These are phyloP conservation scores for Malassezia equina DNA, from an alignment of 1,284 basidiomycete species.

Conservation along the genomic window DNA sequence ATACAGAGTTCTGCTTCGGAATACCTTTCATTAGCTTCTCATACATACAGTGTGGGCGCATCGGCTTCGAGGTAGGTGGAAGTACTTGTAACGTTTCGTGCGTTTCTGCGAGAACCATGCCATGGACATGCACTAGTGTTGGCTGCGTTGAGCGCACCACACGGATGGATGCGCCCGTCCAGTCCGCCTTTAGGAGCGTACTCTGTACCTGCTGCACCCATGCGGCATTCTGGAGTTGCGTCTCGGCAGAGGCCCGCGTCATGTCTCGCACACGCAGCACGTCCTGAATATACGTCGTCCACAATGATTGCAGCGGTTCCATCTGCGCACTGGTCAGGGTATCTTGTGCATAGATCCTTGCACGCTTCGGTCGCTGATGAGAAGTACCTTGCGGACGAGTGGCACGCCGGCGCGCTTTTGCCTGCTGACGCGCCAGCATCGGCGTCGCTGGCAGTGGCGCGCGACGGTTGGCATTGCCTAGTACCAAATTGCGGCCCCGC, in stretches of 20 bases:
- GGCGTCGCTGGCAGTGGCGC: conserved; percentile 9
- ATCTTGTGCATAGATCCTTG: not conserved
- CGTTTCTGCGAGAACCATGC: conserved; percentile 14
- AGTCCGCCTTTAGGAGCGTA: conserved; percentile 15
- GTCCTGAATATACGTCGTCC: conserved; percentile 10
- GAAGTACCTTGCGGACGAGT: not conserved
- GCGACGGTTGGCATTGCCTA: conserved; percentile 9
- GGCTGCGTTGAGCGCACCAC: conserved; percentile 17
- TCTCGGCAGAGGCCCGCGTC: not conserved
- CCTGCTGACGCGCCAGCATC: not conserved
- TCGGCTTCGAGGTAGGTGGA: not conserved
- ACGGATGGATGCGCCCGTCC: conserved; percentile 5
- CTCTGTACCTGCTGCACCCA: conserved; percentile 6
- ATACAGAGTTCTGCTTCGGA: conserved; percentile 14
- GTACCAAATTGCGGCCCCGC: not conserved
- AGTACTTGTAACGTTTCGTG: conserved; percentile 11
- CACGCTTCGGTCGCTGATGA: not conserved
- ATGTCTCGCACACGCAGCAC: conserved; percentile 4
- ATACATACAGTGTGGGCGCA: not conserved
- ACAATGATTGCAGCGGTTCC: conserved; percentile 1
- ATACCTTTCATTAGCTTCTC: not conserved
- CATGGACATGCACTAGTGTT: conserved; percentile 9
- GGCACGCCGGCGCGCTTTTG: not conserved
- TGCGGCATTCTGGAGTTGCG: not conserved
- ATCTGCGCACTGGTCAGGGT: conserved; percentile 2